Evolutionary conservation across 768 basidiomycete species (phyloP), one percentile per base, ranked within the genome.

Genomic region (Mycena amicta): DNA sequence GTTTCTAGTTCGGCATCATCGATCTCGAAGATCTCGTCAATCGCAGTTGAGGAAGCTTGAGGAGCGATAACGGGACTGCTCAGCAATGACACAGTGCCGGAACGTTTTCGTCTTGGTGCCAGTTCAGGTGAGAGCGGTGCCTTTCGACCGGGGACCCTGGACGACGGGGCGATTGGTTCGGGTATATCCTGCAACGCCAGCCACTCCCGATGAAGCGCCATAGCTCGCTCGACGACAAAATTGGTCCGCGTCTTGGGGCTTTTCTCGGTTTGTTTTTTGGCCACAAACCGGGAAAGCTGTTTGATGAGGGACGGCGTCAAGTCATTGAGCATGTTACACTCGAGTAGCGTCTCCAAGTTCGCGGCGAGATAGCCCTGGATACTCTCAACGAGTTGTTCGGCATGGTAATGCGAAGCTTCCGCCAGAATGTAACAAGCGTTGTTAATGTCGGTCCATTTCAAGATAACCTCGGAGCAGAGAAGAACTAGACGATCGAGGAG

Each of bases 291-390:
- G 2, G 88, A 77, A 5, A 99, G 81, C 61, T 88, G 83, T 51
- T 83, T 82, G 61, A 96, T 73, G 22, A 93, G 80, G 30, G 81
- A 79, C 18, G 77, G 68, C 2, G 87, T 79, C 33, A 96, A 80
- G 52, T 89, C 88, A 56, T 95, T 91, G 23, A 99, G 81, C 66
- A 95, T 82, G 18, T 83, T 82, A 30, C 78, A 79, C 68, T 98
- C 94, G 20, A 99, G 81, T 50, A 97, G 80, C 1, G 87, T 85
- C 71, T 99, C 97, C 77, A 96, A 78, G 67, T 93, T 95, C 56
- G 84, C 83, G 2, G 84, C 75, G 66, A 97, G 88, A 71, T 93
- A 98, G 25, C 78, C 83, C 71, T 93, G 85, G 31, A 98, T 74
- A 56, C 87, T 82, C 29, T 83, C 80, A 22, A 86, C 80, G 41